Percentiles rank a stretch among this genome's conserved stretches.
These are phyloP conservation scores for Sungouiella blattae DNA, from an alignment of 805 yeast species.

Conservation along the genomic window DNA sequence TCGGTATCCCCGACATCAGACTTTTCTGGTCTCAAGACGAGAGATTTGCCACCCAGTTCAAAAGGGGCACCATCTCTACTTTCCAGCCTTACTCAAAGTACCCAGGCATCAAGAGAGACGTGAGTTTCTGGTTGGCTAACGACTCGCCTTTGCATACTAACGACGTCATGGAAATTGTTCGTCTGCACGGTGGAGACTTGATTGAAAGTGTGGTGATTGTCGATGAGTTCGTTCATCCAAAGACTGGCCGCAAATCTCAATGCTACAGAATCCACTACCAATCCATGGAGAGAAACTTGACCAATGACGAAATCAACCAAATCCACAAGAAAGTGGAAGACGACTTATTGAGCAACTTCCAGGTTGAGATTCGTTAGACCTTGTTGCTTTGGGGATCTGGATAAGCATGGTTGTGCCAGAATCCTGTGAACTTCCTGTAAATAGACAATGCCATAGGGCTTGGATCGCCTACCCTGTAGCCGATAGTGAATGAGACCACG, in stretches of 20 bases:
- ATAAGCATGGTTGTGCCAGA: too few relatives aligned
- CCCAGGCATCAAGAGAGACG: constrained; percentile 83
- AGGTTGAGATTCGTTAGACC: constrained; percentile 53
- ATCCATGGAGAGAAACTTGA: constrained; percentile 90
- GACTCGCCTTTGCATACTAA: constrained; percentile 62
- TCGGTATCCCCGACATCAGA: constrained; percentile 93
- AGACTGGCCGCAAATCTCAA: constrained; percentile 68
- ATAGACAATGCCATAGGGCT: too few relatives aligned
- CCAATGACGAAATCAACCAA: constrained; percentile 77
- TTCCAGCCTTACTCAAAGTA: constrained; percentile 88
- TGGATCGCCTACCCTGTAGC: too few relatives aligned
- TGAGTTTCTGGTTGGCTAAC: constrained; percentile 84
- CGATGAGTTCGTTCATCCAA: constrained; percentile 85
- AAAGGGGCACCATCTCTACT: constrained; percentile 56
- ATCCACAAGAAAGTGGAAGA: constrained; percentile 65
- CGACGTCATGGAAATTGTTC: constrained; percentile 90
- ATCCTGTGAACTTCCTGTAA: too few relatives aligned
- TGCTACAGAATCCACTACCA: constrained; percentile 92
- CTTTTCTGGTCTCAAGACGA: constrained; percentile 86
- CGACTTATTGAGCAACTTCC: constrained; percentile 48
- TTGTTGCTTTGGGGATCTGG: too few relatives aligned
- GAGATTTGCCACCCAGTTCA: constrained; percentile 73
- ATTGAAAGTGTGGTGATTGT: constrained; percentile 80
- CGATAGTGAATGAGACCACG: too few relatives aligned
- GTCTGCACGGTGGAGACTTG: constrained; percentile 79